These are phyloP conservation scores for Celoporthe dispersa DNA, from an alignment of 2,329 filamentous ascomycete genomes.

Conservation along the genomic window DNA sequence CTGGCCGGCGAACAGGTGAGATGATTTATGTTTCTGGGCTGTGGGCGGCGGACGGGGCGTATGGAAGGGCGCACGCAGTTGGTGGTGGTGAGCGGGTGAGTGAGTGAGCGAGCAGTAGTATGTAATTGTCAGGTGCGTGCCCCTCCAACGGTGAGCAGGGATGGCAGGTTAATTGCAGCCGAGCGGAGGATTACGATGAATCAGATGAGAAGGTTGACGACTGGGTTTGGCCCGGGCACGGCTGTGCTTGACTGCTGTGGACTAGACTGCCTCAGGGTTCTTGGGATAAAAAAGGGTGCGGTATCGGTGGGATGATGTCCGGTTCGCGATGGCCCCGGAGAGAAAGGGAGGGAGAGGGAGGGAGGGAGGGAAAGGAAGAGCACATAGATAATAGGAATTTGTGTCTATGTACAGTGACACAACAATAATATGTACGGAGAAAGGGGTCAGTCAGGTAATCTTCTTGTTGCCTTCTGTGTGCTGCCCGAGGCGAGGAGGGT, in stretches of 20 bases:
- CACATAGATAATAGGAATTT: background rate
- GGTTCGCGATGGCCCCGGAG: background rate
- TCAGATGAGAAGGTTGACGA: background rate
- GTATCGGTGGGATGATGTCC: background rate
- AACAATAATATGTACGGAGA: background rate
- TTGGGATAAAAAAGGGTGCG: background rate
- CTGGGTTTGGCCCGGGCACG: background rate
- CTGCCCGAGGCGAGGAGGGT: background rate
- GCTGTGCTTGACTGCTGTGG: background rate
- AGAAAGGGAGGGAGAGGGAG: background rate
- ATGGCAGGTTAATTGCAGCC: conserved; percentile 12
- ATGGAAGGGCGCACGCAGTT: conserved; percentile 5
- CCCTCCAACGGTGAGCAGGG: conserved; percentile 25
- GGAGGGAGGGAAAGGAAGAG: background rate
- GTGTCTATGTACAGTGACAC: background rate
- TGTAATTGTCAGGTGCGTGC: conserved; percentile 6
- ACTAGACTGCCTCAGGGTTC: background rate
- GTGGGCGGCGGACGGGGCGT: background rate
- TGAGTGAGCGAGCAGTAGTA: background rate
- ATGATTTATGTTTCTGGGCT: background rate
- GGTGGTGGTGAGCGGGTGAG: conserved; percentile 1
- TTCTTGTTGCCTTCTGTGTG: background rate
- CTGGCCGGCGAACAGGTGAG: background rate
- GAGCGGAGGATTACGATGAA: background rate
- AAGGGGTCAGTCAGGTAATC: background rate